Conservation (phyloP, 805 yeast species). For the Cyberlindnera subsufficiens region DNA sequence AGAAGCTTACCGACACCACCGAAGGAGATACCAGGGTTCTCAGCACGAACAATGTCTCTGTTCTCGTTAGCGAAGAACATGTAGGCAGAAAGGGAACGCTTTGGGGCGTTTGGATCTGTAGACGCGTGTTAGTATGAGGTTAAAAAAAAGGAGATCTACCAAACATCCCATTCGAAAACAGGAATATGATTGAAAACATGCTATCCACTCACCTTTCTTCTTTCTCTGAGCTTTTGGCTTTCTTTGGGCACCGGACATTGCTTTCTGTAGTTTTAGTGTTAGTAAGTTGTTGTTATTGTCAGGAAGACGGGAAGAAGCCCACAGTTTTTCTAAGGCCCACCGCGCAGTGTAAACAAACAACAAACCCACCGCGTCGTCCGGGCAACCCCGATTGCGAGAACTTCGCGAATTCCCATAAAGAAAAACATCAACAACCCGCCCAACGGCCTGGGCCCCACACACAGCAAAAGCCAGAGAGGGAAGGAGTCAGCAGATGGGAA, state of each 20-base stretch:
- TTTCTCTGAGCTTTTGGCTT: constrained; percentile 35
- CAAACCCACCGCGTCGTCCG: background rate
- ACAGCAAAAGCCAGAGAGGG: background rate
- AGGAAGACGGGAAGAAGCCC: background rate
- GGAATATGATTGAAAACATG: constrained; percentile 1
- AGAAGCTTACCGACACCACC: constrained; percentile 93
- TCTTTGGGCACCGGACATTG: constrained; percentile 34
- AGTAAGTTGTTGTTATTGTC: constrained; percentile 4
- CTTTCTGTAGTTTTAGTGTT: constrained; percentile 2
- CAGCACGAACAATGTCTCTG: constrained; percentile 93
- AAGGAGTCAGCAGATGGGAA: background rate
- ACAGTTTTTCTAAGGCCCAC: too few relatives aligned
- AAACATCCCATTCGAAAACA: background rate
- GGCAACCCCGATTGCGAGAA: background rate
- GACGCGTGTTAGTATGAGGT: constrained; percentile 5
- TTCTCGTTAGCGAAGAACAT: constrained; percentile 98
- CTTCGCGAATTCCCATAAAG: background rate
- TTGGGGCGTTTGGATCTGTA: constrained; percentile 93
- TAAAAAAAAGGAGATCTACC: background rate
- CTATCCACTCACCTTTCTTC: constrained; percentile 31
- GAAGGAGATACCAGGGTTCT: constrained; percentile 92
- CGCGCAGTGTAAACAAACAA: too few relatives aligned
- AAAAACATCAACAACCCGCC: constrained; percentile 1
- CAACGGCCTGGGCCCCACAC: background rate
- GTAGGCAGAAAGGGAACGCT: constrained; percentile 96